Evolutionary conservation across 176 grass and related monocot genomes (phyloP).

Genomic region (Raddia guianensis): DNA sequence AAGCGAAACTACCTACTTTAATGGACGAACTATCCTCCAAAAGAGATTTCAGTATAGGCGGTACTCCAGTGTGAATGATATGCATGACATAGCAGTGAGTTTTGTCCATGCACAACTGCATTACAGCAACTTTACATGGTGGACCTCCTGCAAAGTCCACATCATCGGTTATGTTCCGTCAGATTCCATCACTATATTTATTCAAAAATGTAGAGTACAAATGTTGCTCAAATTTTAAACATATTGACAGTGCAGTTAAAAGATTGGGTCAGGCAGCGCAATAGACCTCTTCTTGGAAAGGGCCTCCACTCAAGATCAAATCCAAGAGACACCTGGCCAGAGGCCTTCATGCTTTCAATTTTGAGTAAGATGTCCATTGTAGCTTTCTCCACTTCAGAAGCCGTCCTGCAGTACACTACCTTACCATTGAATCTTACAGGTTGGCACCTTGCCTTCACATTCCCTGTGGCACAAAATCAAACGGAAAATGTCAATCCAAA

Average conservation of each 20-base stretch:
- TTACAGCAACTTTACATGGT: constrained; percentile 78
- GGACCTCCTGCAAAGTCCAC: constrained; percentile 60
- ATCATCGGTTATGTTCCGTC: not conserved
- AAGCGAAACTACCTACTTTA: constrained; percentile 58
- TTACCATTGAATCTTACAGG: constrained; percentile 57
- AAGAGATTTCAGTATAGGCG: constrained; percentile 66
- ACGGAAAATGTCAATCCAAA: not conserved
- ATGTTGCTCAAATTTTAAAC: constrained; percentile 5
- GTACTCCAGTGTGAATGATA: constrained; percentile 83
- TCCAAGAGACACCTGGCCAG: constrained; percentile 60
- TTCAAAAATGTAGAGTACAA: not conserved
- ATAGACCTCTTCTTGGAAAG: constrained; percentile 70
- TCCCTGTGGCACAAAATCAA: constrained; percentile 35
- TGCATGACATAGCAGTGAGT: constrained; percentile 78
- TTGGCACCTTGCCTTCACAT: constrained; percentile 48
- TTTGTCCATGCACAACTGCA: constrained; percentile 88
- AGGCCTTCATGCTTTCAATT: constrained; percentile 54
- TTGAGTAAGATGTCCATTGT: constrained; percentile 51
- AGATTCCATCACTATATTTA: not conserved
- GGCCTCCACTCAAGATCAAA: constrained; percentile 93
- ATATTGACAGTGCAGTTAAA: not conserved
- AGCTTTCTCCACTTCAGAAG: constrained; percentile 72
- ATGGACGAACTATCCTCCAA: constrained; percentile 76
- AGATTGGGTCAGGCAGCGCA: constrained; percentile 24
- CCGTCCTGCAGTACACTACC: constrained; percentile 70